Evolutionary conservation across 2,329 filamentous ascomycete genomes (phyloP).

Genomic region (Penicillium crustosum): DNA sequence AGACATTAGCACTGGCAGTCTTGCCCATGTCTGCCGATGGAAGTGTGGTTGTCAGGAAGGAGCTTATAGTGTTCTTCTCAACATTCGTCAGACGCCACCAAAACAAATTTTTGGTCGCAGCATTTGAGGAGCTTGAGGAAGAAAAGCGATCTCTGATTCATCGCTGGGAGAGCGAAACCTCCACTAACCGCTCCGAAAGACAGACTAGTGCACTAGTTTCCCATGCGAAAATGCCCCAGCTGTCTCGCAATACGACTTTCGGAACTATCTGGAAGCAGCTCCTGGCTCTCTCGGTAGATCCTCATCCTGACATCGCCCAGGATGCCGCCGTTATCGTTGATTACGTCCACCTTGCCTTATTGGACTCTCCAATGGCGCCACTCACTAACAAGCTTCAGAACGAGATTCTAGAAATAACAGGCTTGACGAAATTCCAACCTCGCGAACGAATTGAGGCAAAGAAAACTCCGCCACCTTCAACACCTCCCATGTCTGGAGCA

Average conservation of each 20-base stretch:
- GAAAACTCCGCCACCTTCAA: constrained; percentile 43
- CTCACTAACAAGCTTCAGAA: constrained; percentile 71
- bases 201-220: constrained; percentile 25
- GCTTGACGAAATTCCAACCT: constrained; percentile 40
- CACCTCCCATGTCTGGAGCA: constrained; percentile 47
- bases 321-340: constrained; percentile 85
- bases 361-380: constrained; percentile 72
- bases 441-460: constrained; percentile 36
- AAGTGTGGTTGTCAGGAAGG: constrained; percentile 89
- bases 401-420: constrained; percentile 52
- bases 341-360: constrained; percentile 73
- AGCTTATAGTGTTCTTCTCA: constrained; percentile 90
- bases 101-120: constrained; percentile 86
- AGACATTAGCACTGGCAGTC: constrained; percentile 83
- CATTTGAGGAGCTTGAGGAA: constrained; percentile 85
- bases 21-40: constrained; percentile 92
- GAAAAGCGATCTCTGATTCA: constrained; percentile 69
- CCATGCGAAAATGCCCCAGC: constrained; percentile 31
- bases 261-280: constrained; percentile 93
- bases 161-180: constrained; percentile 45
- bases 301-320: constrained; percentile 86
- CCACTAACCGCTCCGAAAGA: constrained; percentile 19
- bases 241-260: constrained; percentile 84
- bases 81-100: constrained; percentile 88
- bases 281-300: constrained; percentile 86